Evolutionary conservation across 768 basidiomycete genomes (phyloP), one percentile per base, ranked within the genome.

Genomic region (Dentipellis sp.): DNA sequence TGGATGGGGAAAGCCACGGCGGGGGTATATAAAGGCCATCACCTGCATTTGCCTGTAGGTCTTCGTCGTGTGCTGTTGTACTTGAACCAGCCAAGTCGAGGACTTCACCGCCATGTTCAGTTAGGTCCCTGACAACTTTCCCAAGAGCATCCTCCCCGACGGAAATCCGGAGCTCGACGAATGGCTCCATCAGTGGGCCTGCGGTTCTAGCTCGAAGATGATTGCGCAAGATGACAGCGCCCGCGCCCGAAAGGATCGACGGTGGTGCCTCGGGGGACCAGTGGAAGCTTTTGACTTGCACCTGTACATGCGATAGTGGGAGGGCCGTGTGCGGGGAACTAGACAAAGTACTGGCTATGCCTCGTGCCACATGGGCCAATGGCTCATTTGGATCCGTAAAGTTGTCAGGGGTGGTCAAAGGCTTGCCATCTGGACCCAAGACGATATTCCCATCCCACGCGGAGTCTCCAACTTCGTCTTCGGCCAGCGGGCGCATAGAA

Each of bases 121-220:
- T 87, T n/a, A 94, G 71, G 63, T 94, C 91, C 64, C 85, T 89
- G 48, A 91, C 80, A 19, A 88, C 82, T 63, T 82, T 88, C 21
- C 91, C 90, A 2, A 93, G 72, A 56, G 74, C 75, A 57, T 83
- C 80, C 59, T 86, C 84, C 22, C 75, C 73, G 7, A 90, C 81
- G 14, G 79, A 79, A 48, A 90, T 75, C 61, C 83, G 90, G 60
- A 91, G 71, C 34, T 72, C 71, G 22, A 90, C 76, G 60, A 81
- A 93, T 10, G 92, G 91, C 65, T 94, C 91, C 68, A 91, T 75
- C 45, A 94, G 68, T 3, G 86, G 76, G 1, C 91, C 91, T 63
- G 81, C 75, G 10, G 86, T 86, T 3, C 82, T 80, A 34, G 76
- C 75, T 22, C 75, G 77, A 53, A 93, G 67, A 34, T 77, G 76